Percentiles rank a stretch among this genome's conserved stretches.
Evolutionary conservation across 352 stramenopile genomes (phyloP).

Genomic region (Pythium aristosporum): DNA sequence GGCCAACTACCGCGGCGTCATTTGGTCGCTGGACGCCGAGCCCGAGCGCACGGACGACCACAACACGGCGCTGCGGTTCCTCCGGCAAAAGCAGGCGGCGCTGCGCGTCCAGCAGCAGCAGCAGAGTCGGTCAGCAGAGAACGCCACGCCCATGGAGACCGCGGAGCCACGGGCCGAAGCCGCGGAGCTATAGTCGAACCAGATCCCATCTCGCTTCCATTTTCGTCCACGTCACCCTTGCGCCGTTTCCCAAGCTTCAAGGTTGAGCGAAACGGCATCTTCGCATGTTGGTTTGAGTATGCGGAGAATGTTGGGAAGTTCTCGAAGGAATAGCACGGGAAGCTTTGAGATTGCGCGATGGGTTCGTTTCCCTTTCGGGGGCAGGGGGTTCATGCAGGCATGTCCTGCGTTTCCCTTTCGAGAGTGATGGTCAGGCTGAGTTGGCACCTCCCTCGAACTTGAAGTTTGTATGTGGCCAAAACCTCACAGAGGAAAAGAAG

Average conservation of each 20-base stretch:
- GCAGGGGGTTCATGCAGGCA: background rate
- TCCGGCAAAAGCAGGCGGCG: conserved; percentile 20
- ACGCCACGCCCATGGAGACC: background rate
- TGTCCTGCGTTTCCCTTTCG: background rate
- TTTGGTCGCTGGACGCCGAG: conserved; percentile 21
- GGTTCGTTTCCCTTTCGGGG: conserved; percentile 13
- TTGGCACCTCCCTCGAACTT: conserved; percentile 19
- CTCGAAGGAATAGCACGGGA: conserved; percentile 5
- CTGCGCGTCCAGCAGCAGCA: conserved; percentile 17
- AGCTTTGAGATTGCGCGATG: conserved; percentile 4
- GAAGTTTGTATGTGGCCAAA: conserved; percentile 22
- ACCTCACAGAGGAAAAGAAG: conserved; percentile 13
- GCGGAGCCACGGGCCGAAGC: background rate
- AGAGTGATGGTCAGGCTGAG: conserved; percentile 28
- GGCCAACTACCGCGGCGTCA: conserved; percentile 23
- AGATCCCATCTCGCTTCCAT: conserved; percentile 1
- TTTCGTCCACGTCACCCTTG: background rate
- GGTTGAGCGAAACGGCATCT: background rate
- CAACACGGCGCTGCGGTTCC: conserved; percentile 11
- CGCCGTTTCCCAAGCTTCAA: conserved; percentile 12
- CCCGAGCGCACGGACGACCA: conserved; percentile 13
- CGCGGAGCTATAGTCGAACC: background rate
- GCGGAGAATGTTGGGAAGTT: background rate
- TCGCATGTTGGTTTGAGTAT: conserved; percentile 22
- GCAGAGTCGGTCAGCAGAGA: background rate